phyloP scores from a whole-genome alignment of 2,329 filamentous ascomycete species.

The Aspergillus novoparasiticus region DNA sequence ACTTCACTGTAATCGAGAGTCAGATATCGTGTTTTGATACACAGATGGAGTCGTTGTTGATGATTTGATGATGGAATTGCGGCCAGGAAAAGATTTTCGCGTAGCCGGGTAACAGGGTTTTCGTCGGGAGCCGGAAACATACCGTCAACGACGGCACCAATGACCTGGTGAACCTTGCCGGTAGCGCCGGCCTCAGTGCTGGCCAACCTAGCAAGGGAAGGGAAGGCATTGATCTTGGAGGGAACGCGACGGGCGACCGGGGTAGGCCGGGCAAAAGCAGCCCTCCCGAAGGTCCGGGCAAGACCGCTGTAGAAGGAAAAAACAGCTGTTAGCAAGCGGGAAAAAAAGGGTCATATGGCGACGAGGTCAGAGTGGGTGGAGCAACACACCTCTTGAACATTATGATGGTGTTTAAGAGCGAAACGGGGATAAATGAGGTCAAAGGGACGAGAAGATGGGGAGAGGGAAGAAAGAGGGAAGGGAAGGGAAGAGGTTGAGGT shows the following conservation, averaged over 20 bases:
- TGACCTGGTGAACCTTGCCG: slow-evolving; percentile 78
- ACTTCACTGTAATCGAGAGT: slow-evolving; percentile 73
- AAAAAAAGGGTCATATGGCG: slow-evolving; percentile 16
- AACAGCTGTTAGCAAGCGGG: slow-evolving; percentile 12
- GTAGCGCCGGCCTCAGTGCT: slow-evolving; percentile 58
- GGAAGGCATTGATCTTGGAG: slow-evolving; percentile 59
- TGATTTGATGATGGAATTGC: slow-evolving; percentile 39
- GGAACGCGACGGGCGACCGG: slow-evolving; percentile 58
- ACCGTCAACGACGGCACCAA: slow-evolving; percentile 99
- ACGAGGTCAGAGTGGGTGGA: slow-evolving; percentile 21
- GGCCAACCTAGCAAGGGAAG: slow-evolving; percentile 65
- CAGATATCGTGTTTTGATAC: slow-evolving; percentile 29
- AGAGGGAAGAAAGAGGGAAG: slow-evolving; percentile 35
- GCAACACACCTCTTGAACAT: slow-evolving; percentile 64
- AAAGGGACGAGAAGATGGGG: slow-evolving; percentile 37
- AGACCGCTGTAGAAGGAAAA: slow-evolving; percentile 57
- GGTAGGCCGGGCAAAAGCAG: slow-evolving; percentile 59
- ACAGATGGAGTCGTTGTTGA: slow-evolving; percentile 32
- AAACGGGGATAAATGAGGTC: slow-evolving; percentile 39
- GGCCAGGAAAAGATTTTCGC: slow-evolving; percentile 48
- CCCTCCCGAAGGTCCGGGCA: slow-evolving; percentile 65
- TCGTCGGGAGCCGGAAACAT: slow-evolving; percentile 47
- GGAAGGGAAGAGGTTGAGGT: slow-evolving; percentile 33
- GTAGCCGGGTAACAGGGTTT: slow-evolving; percentile 18
- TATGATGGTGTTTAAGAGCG: slow-evolving; percentile 52